Evolutionary conservation across 257 asterid species (phyloP), one percentile per base, ranked within the genome.

Genomic region (Datura wrightii): DNA sequence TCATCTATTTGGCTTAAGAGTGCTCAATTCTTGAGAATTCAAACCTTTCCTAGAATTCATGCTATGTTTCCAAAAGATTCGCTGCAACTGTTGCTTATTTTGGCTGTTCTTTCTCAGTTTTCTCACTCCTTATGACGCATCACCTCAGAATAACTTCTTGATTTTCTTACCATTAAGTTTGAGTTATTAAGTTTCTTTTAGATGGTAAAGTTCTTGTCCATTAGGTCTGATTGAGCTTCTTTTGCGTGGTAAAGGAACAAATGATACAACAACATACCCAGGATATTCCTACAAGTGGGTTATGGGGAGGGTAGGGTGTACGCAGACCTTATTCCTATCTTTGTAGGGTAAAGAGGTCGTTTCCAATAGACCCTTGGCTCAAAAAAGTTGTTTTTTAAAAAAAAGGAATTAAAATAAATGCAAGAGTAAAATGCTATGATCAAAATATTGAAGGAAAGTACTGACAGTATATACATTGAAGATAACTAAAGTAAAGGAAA

Each of bases 61-160:
- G 39, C 31, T 19, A 60, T 3, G 69, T 9, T 19, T 31, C 39
- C 69, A 60, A 24, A 14, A 60, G 39, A 60, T 24, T 24, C 24
- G 69, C 69, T 60, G 69, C 39, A 60, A 19, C 39, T 19, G 15
- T 60, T 74, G 59, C 80, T 46, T 46, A 11, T 74, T 74, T 74
- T 74, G 46, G 42, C 54, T 46, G 55, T 48, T 74, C 19, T 19
- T 74, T 74, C 80, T 72, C 15, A 72, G 80, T 72, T 41, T 74
- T 74, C 59, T 48, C 41, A 71, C 79, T 56, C 79, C 37, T 44
- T 71, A 44, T 10, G 39, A 3, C 15, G 79, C 56, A 10, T 44
- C 79, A 71, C 56, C 39, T 71, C 79, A 44, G 79, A 71, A 19
- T 5, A 71, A 44, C 39, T 42, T 71, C 39, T 71, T 31, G 36